Evolutionary conservation across 2,329 filamentous ascomycete genomes (phyloP), one percentile per base, ranked within the genome.

Genomic region (Nemania bipapillata): DNA sequence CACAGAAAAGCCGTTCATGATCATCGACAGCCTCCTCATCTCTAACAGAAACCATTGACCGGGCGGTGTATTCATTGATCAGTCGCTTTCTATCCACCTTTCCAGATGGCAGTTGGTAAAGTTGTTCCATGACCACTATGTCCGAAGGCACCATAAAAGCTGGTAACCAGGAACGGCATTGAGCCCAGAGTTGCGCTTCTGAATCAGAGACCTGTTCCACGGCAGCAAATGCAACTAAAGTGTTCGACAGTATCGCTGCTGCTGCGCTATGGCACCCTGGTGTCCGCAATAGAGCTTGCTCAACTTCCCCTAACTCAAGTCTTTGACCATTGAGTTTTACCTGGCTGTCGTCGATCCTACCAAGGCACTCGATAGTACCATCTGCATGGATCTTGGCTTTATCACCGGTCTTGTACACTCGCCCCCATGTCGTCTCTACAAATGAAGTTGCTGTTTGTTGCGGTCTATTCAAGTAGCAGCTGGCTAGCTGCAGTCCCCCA

Each of bases 291-390:
- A 90, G 85, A 0, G 88, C 90, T 72, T 92, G 88, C 76, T 95
- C 92, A 22, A 94, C 85, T 75, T 94, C 93, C 0, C 92, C 92
- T 4, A 96, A 86, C 75, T 96, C 92, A 58, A 96, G 87, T 56
- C 93, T 86, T 79, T 97, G 94, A 1, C 94, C 94, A 61, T 93
- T 87, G 7, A 97, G 84, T 79, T 97, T 97, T 58, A 97, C 90
- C 78, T 97, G 94, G 0, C 92, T 93, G 57, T 89, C 88, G 1
- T 87, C 87, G 12, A 97, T 90, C 11, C 94, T 90, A 0, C 94
- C 94, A 37, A 94, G 84, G 75, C 92, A 96, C 77, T 97, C 92
- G n/a, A 97, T 83, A 0, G 85, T 87, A 0, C 93, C 92, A 68
- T 91, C 85, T 0, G 83, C 73, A 1, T 86, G 85, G 56, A 97